Base-by-base conservation (phyloP, 768 basidiomycete species). In the Paxillus ammoniavirescens region DNA sequence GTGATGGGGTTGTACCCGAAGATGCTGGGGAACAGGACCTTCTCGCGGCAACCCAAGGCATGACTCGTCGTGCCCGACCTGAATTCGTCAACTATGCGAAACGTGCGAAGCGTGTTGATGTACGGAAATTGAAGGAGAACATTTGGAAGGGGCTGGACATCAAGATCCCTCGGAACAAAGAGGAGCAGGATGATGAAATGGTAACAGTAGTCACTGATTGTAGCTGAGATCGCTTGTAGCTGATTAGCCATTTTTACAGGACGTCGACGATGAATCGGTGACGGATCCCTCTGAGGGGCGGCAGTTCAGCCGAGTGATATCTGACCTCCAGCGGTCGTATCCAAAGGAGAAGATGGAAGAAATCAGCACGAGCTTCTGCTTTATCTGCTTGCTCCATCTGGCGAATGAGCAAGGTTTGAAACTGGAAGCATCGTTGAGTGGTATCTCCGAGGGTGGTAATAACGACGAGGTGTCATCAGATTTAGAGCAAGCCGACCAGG, bases 291-390 rank as follows among this genome's bases (percentile, higher is more conserved):
- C 71, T 0, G 89, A 91, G 52, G 78, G 80, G 8, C 79, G 88
- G 14, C 78, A 81, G 50, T 93, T 93, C 68, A 82, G 82, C 52
- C 80, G 83, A 51, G 94, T 98, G 58, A 91, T 98, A 60, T 79
- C 84, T 2, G 85, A 85, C 15, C 79, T 99, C 33, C 84, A 90
- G 60, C 78, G 74, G 48, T 83, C 88, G 6, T 98, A 98, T 69
- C 93, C 96, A 0, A 74, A 75, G 54, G 95, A 98, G 41, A 98
- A 96, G 76, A 90, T 98, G 88, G 89, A 89, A 38, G 97, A 99
- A 59, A 97, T 98, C 66, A 97, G 94, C 68, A 98, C 97, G 14
- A 96, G 93, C 59, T 98, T 96, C 84, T 98, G 96, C 69, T 99
- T 98, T 76, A 99, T 98, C 68, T 98, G 97, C 65, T 75, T 98